Evolutionary conservation across 495 filamentous ascomycete genomes (phyloP), one percentile per base, ranked within the genome.

Genomic region (Collariella sp.): DNA sequence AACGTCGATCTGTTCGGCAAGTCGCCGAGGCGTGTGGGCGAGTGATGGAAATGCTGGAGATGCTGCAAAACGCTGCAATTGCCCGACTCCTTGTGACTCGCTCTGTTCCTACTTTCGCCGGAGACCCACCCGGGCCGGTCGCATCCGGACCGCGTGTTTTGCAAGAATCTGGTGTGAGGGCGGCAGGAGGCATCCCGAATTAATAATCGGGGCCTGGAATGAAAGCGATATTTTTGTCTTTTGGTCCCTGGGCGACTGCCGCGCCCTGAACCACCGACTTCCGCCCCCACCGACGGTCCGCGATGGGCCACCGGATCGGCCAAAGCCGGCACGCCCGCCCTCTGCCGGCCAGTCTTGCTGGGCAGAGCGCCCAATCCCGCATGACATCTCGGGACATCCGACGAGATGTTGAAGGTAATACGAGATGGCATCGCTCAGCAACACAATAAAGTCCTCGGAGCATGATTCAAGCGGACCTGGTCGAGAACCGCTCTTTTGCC

Each of bases 21-120:
- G 55, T 39, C 42, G 38, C 50, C 58, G 53, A 60, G 50, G 5
- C 26, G 18, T 12, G 16, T 11, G n/a, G n/a, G n/a, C n/a, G n/a
- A n/a, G n/a, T n/a, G n/a, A n/a, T n/a, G n/a, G n/a, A n/a, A n/a
- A n/a, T n/a, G n/a, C n/a, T n/a, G n/a, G 29, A 33, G 12, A 7
- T 12, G 22, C 3, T 2, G n/a, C n/a, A 16, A 40, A 40, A 40
- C 9, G 15, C 5, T 11, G 4, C 5, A 4, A 24, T 26, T 49
- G 46, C 46, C 20, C 26, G 45, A 47, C 29, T 35, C 29, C 10
- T 7, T 31, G 26, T 31, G 26, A 31, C 26, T 9, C 26, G n/a
- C 9, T 31, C 26, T 31, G 39, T 46, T 51, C 54, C 54, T 46
- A 46, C 9, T 51, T 51, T 51, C 19, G 46, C 46, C 46, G 46